Evolutionary conservation across 139 green algal genomes (phyloP).

Genomic region (Coelastrella sp.): DNA sequence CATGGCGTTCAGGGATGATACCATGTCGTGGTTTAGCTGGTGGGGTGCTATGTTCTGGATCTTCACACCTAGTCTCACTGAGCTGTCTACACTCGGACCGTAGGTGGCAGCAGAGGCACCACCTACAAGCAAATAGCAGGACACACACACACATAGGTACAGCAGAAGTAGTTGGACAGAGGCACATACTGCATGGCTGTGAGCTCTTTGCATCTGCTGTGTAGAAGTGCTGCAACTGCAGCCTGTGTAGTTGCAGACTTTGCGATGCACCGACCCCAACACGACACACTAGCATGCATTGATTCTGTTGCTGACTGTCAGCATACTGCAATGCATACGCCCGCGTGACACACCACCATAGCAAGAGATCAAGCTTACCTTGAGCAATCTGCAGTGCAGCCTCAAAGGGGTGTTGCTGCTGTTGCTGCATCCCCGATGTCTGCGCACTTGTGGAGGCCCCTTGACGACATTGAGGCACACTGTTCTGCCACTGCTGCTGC

Average conservation of each 20-base stretch:
- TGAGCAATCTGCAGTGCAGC: slow-evolving; percentile 6
- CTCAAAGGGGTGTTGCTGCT: not conserved
- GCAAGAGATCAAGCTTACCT: slow-evolving; percentile 40
- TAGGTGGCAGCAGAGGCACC: slow-evolving; percentile 12
- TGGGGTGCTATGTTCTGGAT: slow-evolving; percentile 14
- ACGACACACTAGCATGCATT: too few species aligned
- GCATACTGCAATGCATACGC: not conserved
- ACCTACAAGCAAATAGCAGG: not conserved
- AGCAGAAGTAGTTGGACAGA: too few species aligned
- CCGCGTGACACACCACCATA: slow-evolving; percentile 19
- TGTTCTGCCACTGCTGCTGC: slow-evolving; percentile 24
- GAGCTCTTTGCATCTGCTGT: too few species aligned
- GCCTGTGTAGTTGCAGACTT: too few species aligned
- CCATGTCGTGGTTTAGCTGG: slow-evolving; percentile 34
- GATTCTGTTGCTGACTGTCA: too few species aligned
- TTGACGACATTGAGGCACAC: not conserved
- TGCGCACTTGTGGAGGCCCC: not conserved
- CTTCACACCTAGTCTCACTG: slow-evolving; percentile 53
- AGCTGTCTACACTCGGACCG: slow-evolving; percentile 1
- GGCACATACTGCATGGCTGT: too few species aligned
- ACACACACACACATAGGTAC: slow-evolving; percentile 33
- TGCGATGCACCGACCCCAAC: too few species aligned
- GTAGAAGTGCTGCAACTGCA: too few species aligned
- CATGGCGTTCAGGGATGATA: not conserved
- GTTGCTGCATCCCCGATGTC: slow-evolving; percentile 26